Conservation (phyloP, 2,329 filamentous ascomycete species). For the Penicillium corylophilum region DNA sequence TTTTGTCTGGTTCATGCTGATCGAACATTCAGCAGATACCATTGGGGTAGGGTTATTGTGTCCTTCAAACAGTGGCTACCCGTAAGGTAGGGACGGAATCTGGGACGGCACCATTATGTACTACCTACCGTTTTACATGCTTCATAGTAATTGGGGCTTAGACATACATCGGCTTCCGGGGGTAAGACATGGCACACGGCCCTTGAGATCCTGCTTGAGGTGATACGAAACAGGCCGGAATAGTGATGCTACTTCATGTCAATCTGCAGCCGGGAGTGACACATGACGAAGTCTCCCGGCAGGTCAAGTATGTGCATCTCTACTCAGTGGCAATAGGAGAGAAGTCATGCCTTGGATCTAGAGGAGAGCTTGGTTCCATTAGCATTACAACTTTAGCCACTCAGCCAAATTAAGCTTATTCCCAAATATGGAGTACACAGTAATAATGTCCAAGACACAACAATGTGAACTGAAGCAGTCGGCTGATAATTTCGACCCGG, state of each 20-base stretch:
- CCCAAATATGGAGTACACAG: not conserved
- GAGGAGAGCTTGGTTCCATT: not conserved
- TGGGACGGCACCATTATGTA: not conserved
- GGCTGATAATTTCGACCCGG: not conserved
- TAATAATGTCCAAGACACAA: not conserved
- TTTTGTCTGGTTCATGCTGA: not conserved
- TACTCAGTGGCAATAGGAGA: not conserved
- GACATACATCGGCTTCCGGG: not conserved
- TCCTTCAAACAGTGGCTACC: not conserved
- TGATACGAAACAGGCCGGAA: too few relatives aligned
- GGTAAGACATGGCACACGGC: not conserved
- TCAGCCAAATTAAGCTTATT: not conserved
- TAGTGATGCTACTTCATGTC: not conserved
- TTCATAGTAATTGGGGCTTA: not conserved
- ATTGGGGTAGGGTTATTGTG: not conserved
- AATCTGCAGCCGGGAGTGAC: not conserved
- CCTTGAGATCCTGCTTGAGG: not conserved
- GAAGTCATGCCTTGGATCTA: too few relatives aligned
- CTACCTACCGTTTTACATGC: not conserved
- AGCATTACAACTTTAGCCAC: not conserved
- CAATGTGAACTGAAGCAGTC: not conserved
- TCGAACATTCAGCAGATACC: not conserved
- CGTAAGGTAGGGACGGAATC: not conserved
- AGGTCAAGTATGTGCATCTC: not conserved
- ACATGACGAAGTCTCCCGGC: not conserved